phyloP scores from a whole-genome alignment of 2,329 filamentous ascomycete genomes.

The Chaetomiaceae sp. region DNA sequence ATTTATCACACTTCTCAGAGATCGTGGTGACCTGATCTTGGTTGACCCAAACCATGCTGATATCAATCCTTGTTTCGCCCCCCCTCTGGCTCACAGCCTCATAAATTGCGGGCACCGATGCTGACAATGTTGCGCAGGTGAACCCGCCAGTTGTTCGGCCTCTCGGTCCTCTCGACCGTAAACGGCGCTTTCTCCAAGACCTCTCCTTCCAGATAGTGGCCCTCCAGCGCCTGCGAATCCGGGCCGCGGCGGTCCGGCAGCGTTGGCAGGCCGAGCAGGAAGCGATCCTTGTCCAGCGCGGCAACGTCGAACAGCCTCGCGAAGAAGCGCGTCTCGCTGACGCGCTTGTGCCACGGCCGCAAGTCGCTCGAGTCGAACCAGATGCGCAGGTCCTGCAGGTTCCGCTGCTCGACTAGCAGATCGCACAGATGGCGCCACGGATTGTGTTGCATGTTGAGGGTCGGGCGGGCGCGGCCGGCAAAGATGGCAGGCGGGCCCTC shows the following conservation, averaged over 20 bases:
- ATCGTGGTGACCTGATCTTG: no score
- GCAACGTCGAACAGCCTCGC: conserved; percentile 19
- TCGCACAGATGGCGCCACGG: conserved; percentile 29
- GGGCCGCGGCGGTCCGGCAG: conserved; percentile 14
- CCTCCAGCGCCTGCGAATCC: conserved; percentile 10
- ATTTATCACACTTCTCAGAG: neutral
- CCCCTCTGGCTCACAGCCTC: no score
- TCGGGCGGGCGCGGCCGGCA: conserved; percentile 13
- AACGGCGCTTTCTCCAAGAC: conserved; percentile 18
- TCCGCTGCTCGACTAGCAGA: conserved; percentile 15
- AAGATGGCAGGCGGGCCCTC: conserved; percentile 14
- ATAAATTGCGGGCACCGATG: neutral
- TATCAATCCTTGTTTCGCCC: no score
- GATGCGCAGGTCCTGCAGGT: conserved; percentile 26
- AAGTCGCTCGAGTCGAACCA: conserved; percentile 30
- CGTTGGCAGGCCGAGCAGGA: conserved; percentile 25
- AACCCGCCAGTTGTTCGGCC: conserved; percentile 28
- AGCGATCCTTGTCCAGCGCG: conserved; percentile 13
- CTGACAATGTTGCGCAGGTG: conserved; percentile 16
- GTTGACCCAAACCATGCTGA: no score
- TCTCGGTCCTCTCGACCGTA: conserved; percentile 20
- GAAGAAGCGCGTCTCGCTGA: conserved; percentile 29
- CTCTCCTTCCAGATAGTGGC: conserved; percentile 21
- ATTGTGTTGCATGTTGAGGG: conserved; percentile 21
- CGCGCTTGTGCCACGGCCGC: conserved; percentile 29